phyloP scores from a whole-genome alignment of 371 early-diverging fungal genomes.

The Rhizopus delemar region DNA sequence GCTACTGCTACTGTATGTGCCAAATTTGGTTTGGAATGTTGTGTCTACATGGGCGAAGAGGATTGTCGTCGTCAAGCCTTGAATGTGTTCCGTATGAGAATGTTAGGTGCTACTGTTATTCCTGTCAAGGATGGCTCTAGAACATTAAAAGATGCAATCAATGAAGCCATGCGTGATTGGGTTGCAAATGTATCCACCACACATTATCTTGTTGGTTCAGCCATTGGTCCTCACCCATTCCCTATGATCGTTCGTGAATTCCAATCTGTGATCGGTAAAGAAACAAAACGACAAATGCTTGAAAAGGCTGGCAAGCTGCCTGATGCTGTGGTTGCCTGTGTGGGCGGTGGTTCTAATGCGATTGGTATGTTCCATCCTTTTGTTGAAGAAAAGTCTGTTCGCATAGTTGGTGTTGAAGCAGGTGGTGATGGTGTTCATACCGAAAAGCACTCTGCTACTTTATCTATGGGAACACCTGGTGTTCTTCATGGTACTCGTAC shows the following conservation, averaged over 20 bases:
- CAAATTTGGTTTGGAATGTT: constrained; percentile 93
- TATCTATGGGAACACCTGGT: constrained; percentile 85
- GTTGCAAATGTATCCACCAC: constrained; percentile 92
- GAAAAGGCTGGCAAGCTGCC: constrained; percentile 84
- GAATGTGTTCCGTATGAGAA: constrained; percentile 94
- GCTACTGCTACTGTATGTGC: constrained; percentile 98
- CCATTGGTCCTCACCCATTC: constrained; percentile 95
- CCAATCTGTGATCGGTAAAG: constrained; percentile 90
- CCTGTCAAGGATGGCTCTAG: constrained; percentile 79
- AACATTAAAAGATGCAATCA: constrained; percentile 97
- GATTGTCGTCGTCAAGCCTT: constrained; percentile 93
- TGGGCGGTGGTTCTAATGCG: constrained; percentile 92
- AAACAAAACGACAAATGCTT: constrained; percentile 83
- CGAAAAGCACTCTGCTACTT: constrained; percentile 86
- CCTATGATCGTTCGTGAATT: constrained; percentile 95
- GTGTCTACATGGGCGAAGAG: constrained; percentile 96
- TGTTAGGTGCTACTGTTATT: constrained; percentile 92
- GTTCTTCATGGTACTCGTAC: constrained; percentile 96
- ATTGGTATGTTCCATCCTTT: constrained; percentile 98
- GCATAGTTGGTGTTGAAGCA: constrained; percentile 92
- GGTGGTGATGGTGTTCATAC: constrained; percentile 89
- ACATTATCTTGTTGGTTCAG: constrained; percentile 95
- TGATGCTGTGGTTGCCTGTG: constrained; percentile 93
- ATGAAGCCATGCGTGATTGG: constrained; percentile 98
- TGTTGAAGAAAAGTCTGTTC: constrained; percentile 77